Percentiles rank a stretch among this genome's conserved stretches.
Evolutionary conservation across 352 stramenopile genomes (phyloP).

Genomic region (Globisporangium cederbergense): DNA sequence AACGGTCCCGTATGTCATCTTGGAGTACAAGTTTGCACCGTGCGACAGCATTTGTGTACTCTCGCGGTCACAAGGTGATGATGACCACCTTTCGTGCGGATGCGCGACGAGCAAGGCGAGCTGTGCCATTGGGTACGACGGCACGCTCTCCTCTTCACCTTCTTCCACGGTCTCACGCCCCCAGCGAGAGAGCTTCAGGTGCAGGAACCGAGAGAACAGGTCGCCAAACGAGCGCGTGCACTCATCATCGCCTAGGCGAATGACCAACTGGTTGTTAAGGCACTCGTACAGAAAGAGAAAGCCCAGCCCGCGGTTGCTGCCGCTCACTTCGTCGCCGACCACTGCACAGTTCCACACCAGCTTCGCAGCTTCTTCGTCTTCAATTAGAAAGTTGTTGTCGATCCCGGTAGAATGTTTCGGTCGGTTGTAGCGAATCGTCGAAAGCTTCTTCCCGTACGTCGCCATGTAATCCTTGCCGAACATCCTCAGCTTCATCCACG

Average conservation of each 20-base stretch:
- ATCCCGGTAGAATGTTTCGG: conserved; percentile 54
- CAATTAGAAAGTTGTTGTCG: conserved; percentile 63
- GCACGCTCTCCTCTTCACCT: conserved; percentile 74
- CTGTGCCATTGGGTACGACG: conserved; percentile 74
- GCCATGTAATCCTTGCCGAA: conserved; percentile 73
- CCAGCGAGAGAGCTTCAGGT: conserved; percentile 84
- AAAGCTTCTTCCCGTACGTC: conserved; percentile 77
- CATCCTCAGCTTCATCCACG: conserved; percentile 82
- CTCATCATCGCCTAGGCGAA: conserved; percentile 67
- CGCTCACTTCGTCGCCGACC: conserved; percentile 80
- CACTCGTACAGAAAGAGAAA: conserved; percentile 86
- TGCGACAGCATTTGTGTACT: conserved; percentile 65
- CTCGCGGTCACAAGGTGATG: conserved; percentile 62
- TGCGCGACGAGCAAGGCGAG: conserved; percentile 68
- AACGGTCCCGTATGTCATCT: conserved; percentile 69
- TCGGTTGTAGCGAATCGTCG: conserved; percentile 80
- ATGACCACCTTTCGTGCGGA: conserved; percentile 49
- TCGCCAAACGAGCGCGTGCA: conserved; percentile 77
- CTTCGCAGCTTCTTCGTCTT: conserved; percentile 76
- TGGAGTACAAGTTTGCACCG: conserved; percentile 81
- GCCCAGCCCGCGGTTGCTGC: conserved; percentile 69
- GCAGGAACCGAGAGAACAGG: conserved; percentile 67
- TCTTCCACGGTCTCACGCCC: conserved; percentile 81
- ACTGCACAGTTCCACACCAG: conserved; percentile 82
- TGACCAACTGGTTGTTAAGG: conserved; percentile 59